A percentile compares a stretch with the other conserved stretches of the same genome.
phyloP scores from a whole-genome alignment of 768 basidiomycete genomes.

The Cystobasidium ongulense region DNA sequence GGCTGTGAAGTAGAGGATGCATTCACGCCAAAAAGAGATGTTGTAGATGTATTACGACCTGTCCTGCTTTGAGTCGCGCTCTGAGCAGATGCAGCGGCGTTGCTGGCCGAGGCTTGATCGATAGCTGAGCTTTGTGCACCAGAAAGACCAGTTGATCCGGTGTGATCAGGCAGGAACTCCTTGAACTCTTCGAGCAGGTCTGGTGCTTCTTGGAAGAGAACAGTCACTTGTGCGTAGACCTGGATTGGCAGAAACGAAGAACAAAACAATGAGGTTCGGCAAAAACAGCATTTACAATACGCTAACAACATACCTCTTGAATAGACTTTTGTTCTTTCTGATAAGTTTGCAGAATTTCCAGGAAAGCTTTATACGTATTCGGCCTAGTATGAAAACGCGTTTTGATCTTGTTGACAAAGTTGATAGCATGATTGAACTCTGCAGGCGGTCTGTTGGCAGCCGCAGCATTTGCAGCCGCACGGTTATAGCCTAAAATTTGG shows the following conservation, averaged over 20 bases:
- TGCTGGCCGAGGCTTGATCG: not conserved
- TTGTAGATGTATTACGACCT: slow-evolving; percentile 5
- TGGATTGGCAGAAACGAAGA: slow-evolving; percentile 14
- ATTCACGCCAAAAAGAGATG: slow-evolving; percentile 29
- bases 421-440: slow-evolving; percentile 72
- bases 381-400: slow-evolving; percentile 75
- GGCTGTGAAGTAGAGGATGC: slow-evolving; percentile 6
- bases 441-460: slow-evolving; percentile 31
- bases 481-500: not conserved
- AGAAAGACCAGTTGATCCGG: slow-evolving; percentile 17
- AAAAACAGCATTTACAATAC: not conserved
- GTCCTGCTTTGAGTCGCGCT: not conserved
- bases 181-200: slow-evolving; percentile 44
- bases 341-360: slow-evolving; percentile 51
- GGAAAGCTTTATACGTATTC: slow-evolving; percentile 57
- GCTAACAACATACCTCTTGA: slow-evolving; percentile 49
- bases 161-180: slow-evolving; percentile 42
- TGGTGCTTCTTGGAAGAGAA: slow-evolving; percentile 40
- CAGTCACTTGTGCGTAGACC: slow-evolving; percentile 42
- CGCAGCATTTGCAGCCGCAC: not conserved
- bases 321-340: slow-evolving; percentile 55
- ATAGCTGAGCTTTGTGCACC: not conserved
- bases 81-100: not conserved
- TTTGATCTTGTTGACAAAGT: slow-evolving; percentile 98
- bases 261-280: not conserved